Base-by-base conservation (phyloP, 75 land plant species). In the Cupressus sempervirens region DNA sequence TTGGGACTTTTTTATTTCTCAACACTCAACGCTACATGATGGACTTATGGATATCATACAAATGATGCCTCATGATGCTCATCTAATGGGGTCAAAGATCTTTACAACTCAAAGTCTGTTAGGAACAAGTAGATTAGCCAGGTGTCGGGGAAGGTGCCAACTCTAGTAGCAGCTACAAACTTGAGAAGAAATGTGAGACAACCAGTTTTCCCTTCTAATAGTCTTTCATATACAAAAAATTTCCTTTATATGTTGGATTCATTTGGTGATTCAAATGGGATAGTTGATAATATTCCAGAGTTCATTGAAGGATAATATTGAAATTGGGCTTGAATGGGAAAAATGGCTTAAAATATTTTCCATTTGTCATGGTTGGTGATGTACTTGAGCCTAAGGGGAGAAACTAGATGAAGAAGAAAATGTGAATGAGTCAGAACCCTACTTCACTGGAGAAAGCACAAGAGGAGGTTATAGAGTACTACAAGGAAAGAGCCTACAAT, bases 241-340 rank as follows among this genome's bases (percentile, higher is more conserved):
- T 98, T 98, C 87, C 84, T 98, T 34, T 98, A 95, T 85, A 96
- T 98, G 99, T 90, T 98, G 67, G 99, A 98, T 86, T 98, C 99
- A 79, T 54, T 96, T 98, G 99, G 89, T 98, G 77, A 92, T 52
- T 86, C 97, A 98, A 86, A 96, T 84, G 99, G 98, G 54, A 89
- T 89, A 53, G 86, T 95, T 65, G 99, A 96, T 32, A 96, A 95
- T 76, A 96, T 98, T 58, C 98, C 99, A 40, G 97, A 90, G 58
- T 98, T 98, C 91, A 88, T 98, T 85, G 97, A 96, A 84, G 98
- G 96, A n/a, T n/a, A n/a, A n/a, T n/a, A n/a, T n/a, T n/a, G n/a
- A n/a, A n/a, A n/a, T n/a, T n/a, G n/a, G n/a, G n/a, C n/a, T n/a
- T n/a, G n/a, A n/a, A n/a, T n/a, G n/a, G n/a, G n/a, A n/a, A n/a